Evolutionary conservation across 495 filamentous ascomycete species (phyloP), one percentile per base, ranked within the genome.

Genomic region (Penicillium psychrofluorescens): DNA sequence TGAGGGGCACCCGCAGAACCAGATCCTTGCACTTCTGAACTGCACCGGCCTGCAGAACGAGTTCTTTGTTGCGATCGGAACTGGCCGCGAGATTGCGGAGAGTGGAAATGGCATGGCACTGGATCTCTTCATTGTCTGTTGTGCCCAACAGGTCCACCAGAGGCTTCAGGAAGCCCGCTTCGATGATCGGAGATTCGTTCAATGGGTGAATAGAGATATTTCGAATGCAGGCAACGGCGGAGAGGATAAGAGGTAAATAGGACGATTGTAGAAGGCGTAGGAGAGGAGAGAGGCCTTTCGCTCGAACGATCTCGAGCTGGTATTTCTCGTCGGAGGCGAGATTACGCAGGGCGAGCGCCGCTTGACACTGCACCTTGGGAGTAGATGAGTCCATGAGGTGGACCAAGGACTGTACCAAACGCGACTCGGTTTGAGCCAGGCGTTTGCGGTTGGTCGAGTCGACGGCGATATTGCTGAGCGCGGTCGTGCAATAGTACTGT

Each of bases 191-290:
- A n/a, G 90, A 96, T 67, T 98, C 92, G 64, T 98, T 98, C 42
- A 89, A 70, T n/a, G 92, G 92, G 56, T 98, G 92, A 53, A 98
- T 98, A 36, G 90, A 95, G 56, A 98, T 98, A 58, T 98, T 98
- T 45, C 92, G 86, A 53, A 98, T 97, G 58, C 92, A 98, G 14
- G 92, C 92, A 52, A 98, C 92, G 33, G 92, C 92, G 13, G 94
- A 97, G 31, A 98, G 81, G 29, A 96, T 97, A 29, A 98, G 79
- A 11, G 92, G 92, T 10, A 96, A 79, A 56, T 97, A 97, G 11
- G 89, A 88, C 3, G 91, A 96, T 66, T 95, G 86, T 8, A 98
- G 77, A 4, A 98, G 81, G 41, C 86, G 84, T 38, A 97, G 76
- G 8, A 98, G 77, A 10, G 94, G 85, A 27, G 77, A 76, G 27